phyloP scores from a whole-genome alignment of 305 asterid species.

The Vinca major region DNA sequence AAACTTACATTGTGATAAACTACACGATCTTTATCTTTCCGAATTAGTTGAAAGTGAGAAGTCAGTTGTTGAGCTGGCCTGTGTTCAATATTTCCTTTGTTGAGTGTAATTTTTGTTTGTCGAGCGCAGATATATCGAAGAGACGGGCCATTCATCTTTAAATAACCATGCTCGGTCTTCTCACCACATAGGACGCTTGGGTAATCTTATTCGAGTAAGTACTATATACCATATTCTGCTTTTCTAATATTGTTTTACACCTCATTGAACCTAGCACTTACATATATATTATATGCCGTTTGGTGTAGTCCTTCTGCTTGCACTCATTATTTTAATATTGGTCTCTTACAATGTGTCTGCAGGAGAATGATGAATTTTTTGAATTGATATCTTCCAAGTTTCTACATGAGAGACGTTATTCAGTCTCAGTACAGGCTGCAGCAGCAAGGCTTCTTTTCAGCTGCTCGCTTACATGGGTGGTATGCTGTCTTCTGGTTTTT shows the following conservation, averaged over 20 bases:
- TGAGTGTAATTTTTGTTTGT: constrained; percentile 11
- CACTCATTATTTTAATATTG: constrained; percentile 9
- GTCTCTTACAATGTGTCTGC: constrained; percentile 28
- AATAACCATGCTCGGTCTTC: constrained; percentile 64
- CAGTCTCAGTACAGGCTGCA: constrained; percentile 70
- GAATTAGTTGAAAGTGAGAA: background rate
- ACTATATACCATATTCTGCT: background rate
- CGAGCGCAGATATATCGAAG: constrained; percentile 68
- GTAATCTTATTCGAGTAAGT: constrained; percentile 82
- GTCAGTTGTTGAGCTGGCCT: background rate
- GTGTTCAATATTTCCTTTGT: background rate
- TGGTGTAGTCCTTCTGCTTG: constrained; percentile 3
- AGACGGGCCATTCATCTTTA: constrained; percentile 50
- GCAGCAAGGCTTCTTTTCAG: constrained; percentile 81
- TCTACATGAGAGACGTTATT: constrained; percentile 62
- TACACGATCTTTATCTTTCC: background rate
- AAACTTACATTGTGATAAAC: background rate
- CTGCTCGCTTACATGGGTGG: constrained; percentile 92
- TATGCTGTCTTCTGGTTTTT: constrained; percentile 24
- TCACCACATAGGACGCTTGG: constrained; percentile 84
- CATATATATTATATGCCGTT: background rate
- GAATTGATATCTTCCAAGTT: constrained; percentile 73
- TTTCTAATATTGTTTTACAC: constrained; percentile 10
- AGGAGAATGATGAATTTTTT: constrained; percentile 94
- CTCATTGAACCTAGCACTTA: constrained; percentile 5